phyloP scores from a whole-genome alignment of 148 eudicot species.

The Rhododendron henanense region DNA sequence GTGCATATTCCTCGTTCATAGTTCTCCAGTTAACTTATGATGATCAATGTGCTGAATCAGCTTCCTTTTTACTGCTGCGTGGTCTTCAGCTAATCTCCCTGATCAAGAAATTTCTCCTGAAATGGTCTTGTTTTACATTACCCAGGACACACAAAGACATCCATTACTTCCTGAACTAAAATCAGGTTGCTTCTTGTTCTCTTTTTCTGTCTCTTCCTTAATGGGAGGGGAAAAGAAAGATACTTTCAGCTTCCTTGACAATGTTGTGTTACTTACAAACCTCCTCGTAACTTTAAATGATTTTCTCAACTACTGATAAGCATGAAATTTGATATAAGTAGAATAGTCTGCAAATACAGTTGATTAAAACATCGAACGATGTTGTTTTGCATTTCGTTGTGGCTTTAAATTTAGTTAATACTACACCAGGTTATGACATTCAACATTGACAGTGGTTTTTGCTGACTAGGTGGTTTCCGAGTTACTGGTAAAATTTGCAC shows the following conservation, averaged over 20 bases:
- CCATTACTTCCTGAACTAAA: conserved; percentile 64
- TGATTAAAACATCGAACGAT: neutral
- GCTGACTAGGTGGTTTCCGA: conserved; percentile 55
- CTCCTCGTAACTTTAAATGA: neutral
- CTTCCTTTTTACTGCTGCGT: conserved; percentile 1
- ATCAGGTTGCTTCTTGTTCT: conserved; percentile 42
- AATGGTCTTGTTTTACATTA: conserved; percentile 65
- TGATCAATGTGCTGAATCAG: neutral
- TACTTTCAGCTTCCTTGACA: neutral
- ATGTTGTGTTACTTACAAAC: neutral
- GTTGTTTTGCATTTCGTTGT: neutral
- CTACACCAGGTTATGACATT: neutral
- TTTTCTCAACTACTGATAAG: neutral
- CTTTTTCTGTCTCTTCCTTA: neutral
- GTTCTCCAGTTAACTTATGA: neutral
- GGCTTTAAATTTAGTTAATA: neutral
- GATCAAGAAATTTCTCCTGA: conserved; percentile 67
- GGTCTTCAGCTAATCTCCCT: conserved; percentile 48
- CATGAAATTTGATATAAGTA: neutral
- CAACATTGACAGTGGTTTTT: neutral
- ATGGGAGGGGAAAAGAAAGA: neutral
- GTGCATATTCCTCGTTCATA: neutral
- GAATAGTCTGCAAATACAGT: neutral
- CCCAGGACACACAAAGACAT: conserved; percentile 84
- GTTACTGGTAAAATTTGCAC: conserved; percentile 61